Evolutionary conservation across 805 yeast genomes (phyloP).

Genomic region (Candida khao-thaluensis): DNA sequence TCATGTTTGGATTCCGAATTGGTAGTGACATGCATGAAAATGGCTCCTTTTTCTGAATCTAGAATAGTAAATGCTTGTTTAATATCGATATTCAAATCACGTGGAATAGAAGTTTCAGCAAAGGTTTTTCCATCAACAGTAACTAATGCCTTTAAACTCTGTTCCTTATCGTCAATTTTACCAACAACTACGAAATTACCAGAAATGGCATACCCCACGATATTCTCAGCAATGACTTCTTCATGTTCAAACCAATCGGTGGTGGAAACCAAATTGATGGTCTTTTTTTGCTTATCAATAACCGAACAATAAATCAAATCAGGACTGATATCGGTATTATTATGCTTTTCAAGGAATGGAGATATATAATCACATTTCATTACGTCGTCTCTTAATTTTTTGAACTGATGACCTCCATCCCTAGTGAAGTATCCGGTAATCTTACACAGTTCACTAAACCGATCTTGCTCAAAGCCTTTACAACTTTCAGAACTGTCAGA

Average conservation of each 20-base stretch:
- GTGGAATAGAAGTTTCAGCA: constrained; percentile 80
- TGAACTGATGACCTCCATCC: constrained; percentile 68
- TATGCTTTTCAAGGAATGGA: constrained; percentile 40
- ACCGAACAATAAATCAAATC: constrained; percentile 67
- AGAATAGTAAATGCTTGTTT: constrained; percentile 65
- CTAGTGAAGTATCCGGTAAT: constrained; percentile 58
- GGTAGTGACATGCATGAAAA: constrained; percentile 83
- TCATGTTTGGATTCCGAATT: constrained; percentile 49
- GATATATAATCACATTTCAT: constrained; percentile 68
- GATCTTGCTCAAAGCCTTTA: constrained; percentile 24
- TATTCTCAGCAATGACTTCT: constrained; percentile 48
- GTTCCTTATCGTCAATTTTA: constrained; percentile 39
- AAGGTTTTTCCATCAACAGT: constrained; percentile 75
- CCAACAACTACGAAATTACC: constrained; percentile 78
- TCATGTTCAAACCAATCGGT: constrained; percentile 50
- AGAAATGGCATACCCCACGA: constrained; percentile 72
- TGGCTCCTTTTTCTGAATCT: constrained; percentile 66
- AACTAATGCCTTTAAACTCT: constrained; percentile 60
- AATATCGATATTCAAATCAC: constrained; percentile 52
- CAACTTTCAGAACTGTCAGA: constrained; percentile 46
- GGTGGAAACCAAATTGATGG: constrained; percentile 44
- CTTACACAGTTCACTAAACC: constrained; percentile 48
- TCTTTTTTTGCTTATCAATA: constrained; percentile 28
- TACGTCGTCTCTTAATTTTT: constrained; percentile 51
- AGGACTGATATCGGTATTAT: constrained; percentile 27